Conservation (phyloP, 1,284 basidiomycete species). For the Rhizoctonia solani region DNA sequence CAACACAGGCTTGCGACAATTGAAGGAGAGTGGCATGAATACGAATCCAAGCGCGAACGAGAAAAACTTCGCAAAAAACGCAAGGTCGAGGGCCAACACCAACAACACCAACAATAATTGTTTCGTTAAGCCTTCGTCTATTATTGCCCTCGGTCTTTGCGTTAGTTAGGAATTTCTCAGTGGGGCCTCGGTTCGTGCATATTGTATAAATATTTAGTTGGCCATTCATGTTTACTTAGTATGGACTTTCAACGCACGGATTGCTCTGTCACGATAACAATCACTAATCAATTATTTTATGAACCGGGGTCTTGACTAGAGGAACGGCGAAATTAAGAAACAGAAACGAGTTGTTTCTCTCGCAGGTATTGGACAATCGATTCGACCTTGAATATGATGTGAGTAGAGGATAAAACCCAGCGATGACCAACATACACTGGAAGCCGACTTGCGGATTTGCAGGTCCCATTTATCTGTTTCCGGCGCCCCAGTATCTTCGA, state of each 20-base stretch:
- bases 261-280: background rate
- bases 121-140: constrained; percentile 21
- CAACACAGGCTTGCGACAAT: constrained; percentile 64
- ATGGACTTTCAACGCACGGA: background rate
- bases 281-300: constrained; percentile 25
- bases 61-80: constrained; percentile 55
- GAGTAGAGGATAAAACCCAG: background rate
- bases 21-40: constrained; percentile 94
- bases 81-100: constrained; percentile 47
- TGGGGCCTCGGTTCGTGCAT: constrained; percentile 2
- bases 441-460: constrained; percentile 82
- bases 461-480: constrained; percentile 92
- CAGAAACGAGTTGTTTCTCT: constrained; percentile 62
- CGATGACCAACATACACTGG: constrained; percentile 62
- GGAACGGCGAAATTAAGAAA: background rate
- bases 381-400: constrained; percentile 61
- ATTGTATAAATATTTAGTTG: constrained; percentile 38
- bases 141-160: background rate
- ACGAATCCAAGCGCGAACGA: constrained; percentile 84
- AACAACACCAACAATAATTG: constrained; percentile 42
- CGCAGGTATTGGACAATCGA: constrained; percentile 77
- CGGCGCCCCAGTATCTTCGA: constrained; percentile 83
- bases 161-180: background rate
- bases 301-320: too few relatives aligned
- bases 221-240: constrained; percentile 15